A percentile compares a stretch with the other conserved stretches of the same genome.
Evolutionary conservation across 768 basidiomycete genomes (phyloP).

Genomic region (Kwoniella newhampshirensis): DNA sequence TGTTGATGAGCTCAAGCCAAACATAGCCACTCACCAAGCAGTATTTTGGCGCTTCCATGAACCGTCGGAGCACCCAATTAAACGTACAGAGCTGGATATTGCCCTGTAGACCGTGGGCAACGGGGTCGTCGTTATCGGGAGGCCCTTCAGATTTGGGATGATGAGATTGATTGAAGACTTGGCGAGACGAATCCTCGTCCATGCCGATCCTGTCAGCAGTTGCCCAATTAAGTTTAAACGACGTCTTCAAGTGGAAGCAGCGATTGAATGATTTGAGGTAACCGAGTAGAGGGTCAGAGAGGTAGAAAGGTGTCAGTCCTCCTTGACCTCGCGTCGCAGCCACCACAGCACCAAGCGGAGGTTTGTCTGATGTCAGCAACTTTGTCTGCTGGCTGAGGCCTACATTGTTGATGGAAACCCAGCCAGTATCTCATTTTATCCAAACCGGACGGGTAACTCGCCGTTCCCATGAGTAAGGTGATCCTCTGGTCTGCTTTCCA

Average conservation of each 20-base stretch:
- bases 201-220: slow-evolving; percentile 27
- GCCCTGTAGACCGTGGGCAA: slow-evolving; percentile 18
- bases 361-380: slow-evolving; percentile 32
- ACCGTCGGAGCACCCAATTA: slow-evolving; percentile 30
- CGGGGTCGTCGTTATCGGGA: slow-evolving; percentile 22
- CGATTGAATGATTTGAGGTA: slow-evolving; percentile 30
- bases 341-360: slow-evolving; percentile 9
- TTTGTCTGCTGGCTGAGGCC: not conserved
- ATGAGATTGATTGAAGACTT: slow-evolving; percentile 12
- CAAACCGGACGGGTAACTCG: slow-evolving; percentile 22
- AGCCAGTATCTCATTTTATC: slow-evolving; percentile 27
- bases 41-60: slow-evolving; percentile 31
- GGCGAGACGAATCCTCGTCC: slow-evolving; percentile 17
- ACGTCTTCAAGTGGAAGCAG: slow-evolving; percentile 26
- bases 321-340: slow-evolving; percentile 17
- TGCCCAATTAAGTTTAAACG: slow-evolving; percentile 23
- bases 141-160: slow-evolving; percentile 5
- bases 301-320: slow-evolving; percentile 23
- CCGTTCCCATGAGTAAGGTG: slow-evolving; percentile 25
- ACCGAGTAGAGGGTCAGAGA: slow-evolving; percentile 19
- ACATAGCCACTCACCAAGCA: slow-evolving; percentile 23
- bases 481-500: slow-evolving; percentile 33
- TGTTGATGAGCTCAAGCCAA: not conserved
- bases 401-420: slow-evolving; percentile 26
- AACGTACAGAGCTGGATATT: slow-evolving; percentile 32